Evolutionary conservation across 345 rosid genomes (phyloP).

Genomic region (Brassica carinata): DNA sequence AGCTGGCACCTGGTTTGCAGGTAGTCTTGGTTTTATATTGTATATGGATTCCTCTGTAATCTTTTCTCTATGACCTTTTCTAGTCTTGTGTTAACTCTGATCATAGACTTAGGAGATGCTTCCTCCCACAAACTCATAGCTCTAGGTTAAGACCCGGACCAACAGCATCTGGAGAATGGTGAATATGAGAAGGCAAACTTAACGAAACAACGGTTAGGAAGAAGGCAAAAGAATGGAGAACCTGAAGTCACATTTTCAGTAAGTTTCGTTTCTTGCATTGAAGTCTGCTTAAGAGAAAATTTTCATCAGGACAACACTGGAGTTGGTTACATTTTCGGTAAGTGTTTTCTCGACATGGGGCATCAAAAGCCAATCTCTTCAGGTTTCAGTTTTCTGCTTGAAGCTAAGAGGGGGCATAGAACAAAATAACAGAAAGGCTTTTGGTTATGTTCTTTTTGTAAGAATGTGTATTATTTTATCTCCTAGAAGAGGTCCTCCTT

Average conservation of each 20-base stretch:
- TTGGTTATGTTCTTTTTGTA: constrained; percentile 7
- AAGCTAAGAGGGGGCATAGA: no score
- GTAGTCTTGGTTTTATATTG: constrained; percentile 43
- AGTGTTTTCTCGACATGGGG: background rate
- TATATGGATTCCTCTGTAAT: background rate
- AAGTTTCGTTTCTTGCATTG: background rate
- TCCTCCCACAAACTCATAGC: constrained; percentile 73
- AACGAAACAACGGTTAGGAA: constrained; percentile 92
- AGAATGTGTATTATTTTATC: no score
- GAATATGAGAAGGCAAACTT: constrained; percentile 93
- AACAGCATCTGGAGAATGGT: constrained; percentile 44
- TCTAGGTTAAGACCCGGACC: constrained; percentile 96
- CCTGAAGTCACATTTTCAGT: background rate
- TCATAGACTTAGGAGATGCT: constrained; percentile 76
- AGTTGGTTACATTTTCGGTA: constrained; percentile 19
- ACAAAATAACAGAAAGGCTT: background rate
- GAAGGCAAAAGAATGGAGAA: constrained; percentile 77
- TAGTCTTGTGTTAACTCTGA: background rate
- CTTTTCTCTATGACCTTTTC: no score
- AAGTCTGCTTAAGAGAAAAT: constrained; percentile 3
- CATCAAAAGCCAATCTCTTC: no score
- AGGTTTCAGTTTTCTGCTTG: no score
- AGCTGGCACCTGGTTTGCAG: constrained; percentile 89
- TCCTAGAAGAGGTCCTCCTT: no score
- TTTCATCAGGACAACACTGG: constrained; percentile 12